Evolutionary conservation across 495 filamentous ascomycete genomes (phyloP), one percentile per base, ranked within the genome.

Genomic region (Penicillium macrosclerotiorum): DNA sequence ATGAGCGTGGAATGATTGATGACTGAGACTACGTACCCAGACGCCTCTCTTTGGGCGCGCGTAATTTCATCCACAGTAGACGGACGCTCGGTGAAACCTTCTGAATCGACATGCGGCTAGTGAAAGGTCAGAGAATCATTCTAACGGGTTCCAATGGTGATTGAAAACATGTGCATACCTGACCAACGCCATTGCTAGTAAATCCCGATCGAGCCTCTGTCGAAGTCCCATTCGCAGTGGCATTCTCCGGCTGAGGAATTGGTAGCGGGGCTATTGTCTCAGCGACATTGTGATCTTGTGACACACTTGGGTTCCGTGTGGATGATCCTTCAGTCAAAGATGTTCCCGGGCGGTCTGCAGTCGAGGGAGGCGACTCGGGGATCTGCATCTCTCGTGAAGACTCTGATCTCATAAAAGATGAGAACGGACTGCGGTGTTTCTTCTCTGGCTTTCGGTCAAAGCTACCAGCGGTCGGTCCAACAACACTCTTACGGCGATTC

Each of bases 21-120:
- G 26, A 23, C 24, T 6, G 1, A 9, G 13, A 32, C 8, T 47
- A 73, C 72, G 51, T 69, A 69, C 74, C 80, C 74, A 17, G 81
- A 74, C 30, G 88, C 88, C 67, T 94, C 90, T 52, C 78, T 81
- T 62, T 95, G 77, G 9, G 89, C 90, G 56, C 84, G 83, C 12
- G 86, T 85, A 38, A 94, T 95, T 18, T 90, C 87, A 59, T 95
- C 90, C 49, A 84, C 75, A 31, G 72, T 74, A 7, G 79, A 61
- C 13, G 82, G 75, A 13, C 85, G 85, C 17, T 92, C 79, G 13
- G 75, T 85, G 62, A 83, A 93, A 4, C 78, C 78, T 61, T 82
- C 79, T 2, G 75, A 69, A 52, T 82, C 79, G 19, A 75, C 74
- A 46, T 73, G 73, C 12, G 69, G 64, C 66, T 77, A 38, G 19